phyloP scores from a whole-genome alignment of 495 filamentous ascomycete species.

The Aspergillus mulundensis region DNA sequence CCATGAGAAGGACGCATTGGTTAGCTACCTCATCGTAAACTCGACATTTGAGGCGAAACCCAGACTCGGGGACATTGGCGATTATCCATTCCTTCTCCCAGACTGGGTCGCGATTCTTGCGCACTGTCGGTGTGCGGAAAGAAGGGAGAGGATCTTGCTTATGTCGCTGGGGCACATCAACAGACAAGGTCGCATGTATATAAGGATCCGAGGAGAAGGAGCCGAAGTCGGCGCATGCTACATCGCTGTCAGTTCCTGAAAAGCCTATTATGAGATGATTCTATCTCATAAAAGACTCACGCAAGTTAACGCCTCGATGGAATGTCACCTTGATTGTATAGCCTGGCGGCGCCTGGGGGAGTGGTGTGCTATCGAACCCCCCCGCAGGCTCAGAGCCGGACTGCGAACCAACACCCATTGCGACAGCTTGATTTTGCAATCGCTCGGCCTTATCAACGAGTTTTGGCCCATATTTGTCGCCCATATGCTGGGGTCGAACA shows the following conservation, averaged over 20 bases:
- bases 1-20: no score
- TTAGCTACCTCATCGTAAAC: slow-evolving; percentile 93
- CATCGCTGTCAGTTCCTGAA: no score
- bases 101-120: slow-evolving; percentile 61
- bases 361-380: slow-evolving; percentile 73
- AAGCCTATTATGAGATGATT: no score
- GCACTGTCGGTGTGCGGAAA: slow-evolving; percentile 74
- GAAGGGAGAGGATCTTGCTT: slow-evolving; percentile 70
- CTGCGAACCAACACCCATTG: slow-evolving; percentile 24
- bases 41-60: slow-evolving; percentile 74
- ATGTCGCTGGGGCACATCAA: slow-evolving; percentile 62
- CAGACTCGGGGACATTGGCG: slow-evolving; percentile 72
- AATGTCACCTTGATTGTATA: slow-evolving; percentile 86
- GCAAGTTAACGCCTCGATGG: slow-evolving; percentile 73
- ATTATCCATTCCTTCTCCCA: slow-evolving; percentile 90
- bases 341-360: slow-evolving; percentile 67
- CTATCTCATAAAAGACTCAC: no score
- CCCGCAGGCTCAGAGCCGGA: slow-evolving; percentile 54
- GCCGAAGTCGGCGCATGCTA: slow-evolving; percentile 74
- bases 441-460: slow-evolving; percentile 56
- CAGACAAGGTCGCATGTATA: slow-evolving; percentile 62
- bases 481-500: slow-evolving; percentile 21
- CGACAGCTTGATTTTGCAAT: slow-evolving; percentile 47
- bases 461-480: slow-evolving; percentile 43
- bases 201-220: slow-evolving; percentile 82